These are phyloP conservation scores for Circinella minor DNA, from an alignment of 371 early-diverging fungal genomes.

Conservation along the genomic window DNA sequence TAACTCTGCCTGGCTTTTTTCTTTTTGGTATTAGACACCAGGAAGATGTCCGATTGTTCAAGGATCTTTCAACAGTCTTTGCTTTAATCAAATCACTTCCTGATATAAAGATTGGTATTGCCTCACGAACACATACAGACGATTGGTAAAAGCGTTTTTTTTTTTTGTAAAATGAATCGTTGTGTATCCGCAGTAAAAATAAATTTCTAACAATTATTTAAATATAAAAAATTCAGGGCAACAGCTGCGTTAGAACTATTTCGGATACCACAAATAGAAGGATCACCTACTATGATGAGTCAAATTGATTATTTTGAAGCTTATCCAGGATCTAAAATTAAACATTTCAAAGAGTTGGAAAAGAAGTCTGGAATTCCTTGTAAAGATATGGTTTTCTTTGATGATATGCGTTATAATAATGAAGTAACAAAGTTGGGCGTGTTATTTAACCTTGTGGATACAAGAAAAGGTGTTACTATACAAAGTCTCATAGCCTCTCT, in stretches of 20 bases:
- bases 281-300: constrained; percentile 29
- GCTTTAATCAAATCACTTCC: constrained; percentile 38
- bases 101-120: constrained; percentile 49
- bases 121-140: constrained; percentile 53
- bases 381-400: constrained; percentile 63
- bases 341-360: constrained; percentile 46
- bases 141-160: constrained; percentile 44
- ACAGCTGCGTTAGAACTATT: constrained; percentile 27
- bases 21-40: too few species aligned
- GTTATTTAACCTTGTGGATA: constrained; percentile 35
- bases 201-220: neutral
- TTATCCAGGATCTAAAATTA: constrained; percentile 48
- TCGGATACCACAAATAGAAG: constrained; percentile 30
- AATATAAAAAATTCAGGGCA: constrained; percentile 25
- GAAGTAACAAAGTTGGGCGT: constrained; percentile 45
- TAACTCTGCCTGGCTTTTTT: too few species aligned
- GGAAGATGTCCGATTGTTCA: constrained; percentile 24
- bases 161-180: too few species aligned
- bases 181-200: neutral
- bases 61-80: constrained; percentile 42
- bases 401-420: constrained; percentile 56
- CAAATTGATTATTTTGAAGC: constrained; percentile 45
- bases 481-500: constrained; percentile 35
- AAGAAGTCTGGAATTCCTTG: constrained; percentile 44
- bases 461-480: constrained; percentile 37